These are phyloP conservation scores for Blastocystis sp. DNA, from an alignment of 352 stramenopile species.

Conservation along the genomic window DNA sequence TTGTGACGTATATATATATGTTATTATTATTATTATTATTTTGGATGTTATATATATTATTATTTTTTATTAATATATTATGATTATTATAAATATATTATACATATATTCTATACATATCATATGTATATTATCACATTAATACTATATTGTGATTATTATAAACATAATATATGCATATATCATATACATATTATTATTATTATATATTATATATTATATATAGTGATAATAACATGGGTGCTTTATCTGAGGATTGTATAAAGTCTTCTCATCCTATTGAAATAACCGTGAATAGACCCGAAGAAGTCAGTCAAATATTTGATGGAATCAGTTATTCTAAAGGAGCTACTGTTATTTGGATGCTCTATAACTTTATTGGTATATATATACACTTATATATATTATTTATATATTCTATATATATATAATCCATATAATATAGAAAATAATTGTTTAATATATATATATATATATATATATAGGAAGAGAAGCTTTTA, in stretches of 20 bases:
- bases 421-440: too few species aligned
- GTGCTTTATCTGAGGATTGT: slow-evolving; percentile 70
- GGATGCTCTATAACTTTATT: slow-evolving; percentile 59
- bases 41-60: too few species aligned
- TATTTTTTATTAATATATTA: too few species aligned
- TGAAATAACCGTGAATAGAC: slow-evolving; percentile 63
- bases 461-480: not conserved
- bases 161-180: slow-evolving; percentile 55
- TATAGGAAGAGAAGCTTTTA: slow-evolving; percentile 36
- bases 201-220: slow-evolving; percentile 36
- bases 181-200: not conserved
- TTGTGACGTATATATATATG: slow-evolving; percentile 46
- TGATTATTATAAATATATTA: too few species aligned
- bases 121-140: too few species aligned
- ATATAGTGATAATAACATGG: slow-evolving; percentile 49
- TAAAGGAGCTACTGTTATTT: slow-evolving; percentile 61
- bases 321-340: slow-evolving; percentile 89
- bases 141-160: slow-evolving; percentile 83
- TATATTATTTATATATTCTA: too few species aligned
- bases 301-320: slow-evolving; percentile 81
- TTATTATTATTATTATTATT: not conserved
- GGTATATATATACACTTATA: slow-evolving; percentile 46
- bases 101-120: too few species aligned
- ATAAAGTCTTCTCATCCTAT: slow-evolving; percentile 72
- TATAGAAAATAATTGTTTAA: too few species aligned